Conservation (phyloP, 2,329 filamentous ascomycete genomes). For the Fusarium liriodendri region DNA sequence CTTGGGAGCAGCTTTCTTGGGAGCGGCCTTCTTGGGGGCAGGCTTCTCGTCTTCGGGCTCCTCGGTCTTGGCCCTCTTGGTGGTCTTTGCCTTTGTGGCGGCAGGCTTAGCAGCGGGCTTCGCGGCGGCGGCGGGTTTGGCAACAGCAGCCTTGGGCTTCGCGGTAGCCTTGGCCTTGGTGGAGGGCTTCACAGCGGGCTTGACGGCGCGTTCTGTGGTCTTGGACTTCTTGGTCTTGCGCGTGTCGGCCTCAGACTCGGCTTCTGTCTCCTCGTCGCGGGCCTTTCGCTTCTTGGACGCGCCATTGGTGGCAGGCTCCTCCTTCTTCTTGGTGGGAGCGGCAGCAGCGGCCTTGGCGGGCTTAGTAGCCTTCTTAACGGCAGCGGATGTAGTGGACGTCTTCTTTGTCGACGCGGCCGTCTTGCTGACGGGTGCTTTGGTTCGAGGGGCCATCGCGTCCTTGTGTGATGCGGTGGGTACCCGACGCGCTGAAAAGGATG, state of each 20-base stretch:
- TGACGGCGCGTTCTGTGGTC: constrained; percentile 40
- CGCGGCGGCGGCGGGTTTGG: constrained; percentile 25
- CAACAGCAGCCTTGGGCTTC: constrained; percentile 23
- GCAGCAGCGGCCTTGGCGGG: constrained; percentile 32
- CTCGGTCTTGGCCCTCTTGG: constrained; percentile 50
- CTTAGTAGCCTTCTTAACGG: constrained; percentile 41
- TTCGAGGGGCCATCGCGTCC: constrained; percentile 48
- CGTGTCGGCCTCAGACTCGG: constrained; percentile 44
- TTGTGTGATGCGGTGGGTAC: constrained; percentile 17
- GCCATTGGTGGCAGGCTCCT: constrained; percentile 38
- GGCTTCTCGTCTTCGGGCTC: constrained; percentile 58
- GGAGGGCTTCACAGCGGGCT: constrained; percentile 43
- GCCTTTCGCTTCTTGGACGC: constrained; percentile 45
- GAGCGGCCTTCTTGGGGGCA: constrained; percentile 28
- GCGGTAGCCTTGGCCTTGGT: constrained; percentile 38
- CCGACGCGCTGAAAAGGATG: constrained; percentile 10
- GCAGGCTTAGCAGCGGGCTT: constrained; percentile 39
- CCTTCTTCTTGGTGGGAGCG: constrained; percentile 33
- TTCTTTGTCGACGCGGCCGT: constrained; percentile 42
- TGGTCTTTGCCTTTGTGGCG: constrained; percentile 42
- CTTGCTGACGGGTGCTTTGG: constrained; percentile 43
- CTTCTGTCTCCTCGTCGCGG: constrained; percentile 39
- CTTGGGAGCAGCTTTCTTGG: constrained; percentile 33
- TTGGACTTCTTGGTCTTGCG: constrained; percentile 44
- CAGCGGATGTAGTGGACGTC: constrained; percentile 32